phyloP scores from a whole-genome alignment of 2,329 filamentous ascomycete species.

The Aspergillus spinulosporus region DNA sequence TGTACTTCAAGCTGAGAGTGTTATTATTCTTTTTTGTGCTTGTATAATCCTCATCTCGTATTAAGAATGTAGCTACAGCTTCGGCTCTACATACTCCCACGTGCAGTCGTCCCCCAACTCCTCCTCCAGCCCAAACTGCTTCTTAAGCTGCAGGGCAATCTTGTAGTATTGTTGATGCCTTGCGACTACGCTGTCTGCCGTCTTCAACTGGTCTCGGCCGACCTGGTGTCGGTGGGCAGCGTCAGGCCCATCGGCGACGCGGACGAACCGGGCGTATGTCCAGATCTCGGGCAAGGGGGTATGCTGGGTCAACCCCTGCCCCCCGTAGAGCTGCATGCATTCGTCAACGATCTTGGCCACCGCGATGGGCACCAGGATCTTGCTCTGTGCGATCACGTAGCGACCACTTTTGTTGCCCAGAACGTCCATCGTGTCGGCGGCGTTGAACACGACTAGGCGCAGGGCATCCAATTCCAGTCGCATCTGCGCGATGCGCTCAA shows the following conservation, averaged over 20 bases:
- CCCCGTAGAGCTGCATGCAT: constrained; percentile 13
- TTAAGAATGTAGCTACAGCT: background rate
- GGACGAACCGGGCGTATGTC: constrained; percentile 10
- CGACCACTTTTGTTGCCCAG: constrained; percentile 49
- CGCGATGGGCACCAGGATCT: constrained; percentile 8
- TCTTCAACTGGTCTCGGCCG: constrained; percentile 3
- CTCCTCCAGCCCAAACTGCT: constrained; percentile 12
- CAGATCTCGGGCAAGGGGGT: constrained; percentile 14
- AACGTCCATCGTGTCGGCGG: constrained; percentile 82
- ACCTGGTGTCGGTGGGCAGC: constrained; percentile 10
- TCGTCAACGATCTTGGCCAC: constrained; percentile 10
- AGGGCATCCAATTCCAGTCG: constrained; percentile 51
- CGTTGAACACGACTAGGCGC: constrained; percentile 79
- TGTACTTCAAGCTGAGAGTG: too few species aligned
- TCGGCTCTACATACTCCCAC: constrained; percentile 9
- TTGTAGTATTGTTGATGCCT: constrained; percentile 11
- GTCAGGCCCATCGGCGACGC: constrained; percentile 11
- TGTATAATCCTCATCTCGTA: too few species aligned
- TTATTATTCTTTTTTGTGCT: too few species aligned
- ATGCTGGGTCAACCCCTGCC: constrained; percentile 11
- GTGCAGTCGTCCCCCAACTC: constrained; percentile 8
- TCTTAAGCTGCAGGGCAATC: constrained; percentile 12
- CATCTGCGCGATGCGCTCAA: constrained; percentile 13
- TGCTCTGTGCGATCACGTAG: constrained; percentile 14
- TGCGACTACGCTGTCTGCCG: background rate